A percentile compares a stretch with the other conserved stretches of the same genome.
Conservation (phyloP, 2,329 filamentous ascomycete species). For the Penicillium sp. region DNA sequence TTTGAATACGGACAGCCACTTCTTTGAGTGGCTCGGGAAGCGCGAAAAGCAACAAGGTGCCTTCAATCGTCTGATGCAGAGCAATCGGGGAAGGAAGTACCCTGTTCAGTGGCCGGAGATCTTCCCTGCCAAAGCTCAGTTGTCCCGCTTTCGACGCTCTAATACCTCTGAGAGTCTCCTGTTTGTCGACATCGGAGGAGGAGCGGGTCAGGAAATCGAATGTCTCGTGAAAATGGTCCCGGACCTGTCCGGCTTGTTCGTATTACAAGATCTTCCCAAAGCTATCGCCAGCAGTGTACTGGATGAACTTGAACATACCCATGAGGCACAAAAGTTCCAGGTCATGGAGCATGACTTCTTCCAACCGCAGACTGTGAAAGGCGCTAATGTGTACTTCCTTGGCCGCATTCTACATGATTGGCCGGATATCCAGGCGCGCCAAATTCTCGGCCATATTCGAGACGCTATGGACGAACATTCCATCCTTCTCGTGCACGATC, state of each 20-base stretch:
- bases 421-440: background rate
- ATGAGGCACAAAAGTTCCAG: background rate
- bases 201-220: background rate
- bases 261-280: background rate
- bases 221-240: background rate
- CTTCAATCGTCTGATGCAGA: background rate
- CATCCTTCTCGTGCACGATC: constrained; percentile 3
- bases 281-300: background rate
- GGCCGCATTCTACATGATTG: background rate
- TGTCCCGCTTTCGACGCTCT: background rate
- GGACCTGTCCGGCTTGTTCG: background rate
- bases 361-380: background rate
- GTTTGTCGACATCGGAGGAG: background rate
- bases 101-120: background rate
- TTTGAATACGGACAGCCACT: background rate
- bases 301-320: background rate
- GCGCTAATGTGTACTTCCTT: constrained; percentile 1
- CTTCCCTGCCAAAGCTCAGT: background rate
- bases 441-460: background rate
- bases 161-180: background rate
- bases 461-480: constrained; percentile 5
- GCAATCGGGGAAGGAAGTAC: background rate
- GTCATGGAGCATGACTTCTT: constrained; percentile 1
- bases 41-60: background rate
- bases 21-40: background rate